phyloP scores from a whole-genome alignment of 2,329 filamentous ascomycete genomes.

The Septoria petroselini region DNA sequence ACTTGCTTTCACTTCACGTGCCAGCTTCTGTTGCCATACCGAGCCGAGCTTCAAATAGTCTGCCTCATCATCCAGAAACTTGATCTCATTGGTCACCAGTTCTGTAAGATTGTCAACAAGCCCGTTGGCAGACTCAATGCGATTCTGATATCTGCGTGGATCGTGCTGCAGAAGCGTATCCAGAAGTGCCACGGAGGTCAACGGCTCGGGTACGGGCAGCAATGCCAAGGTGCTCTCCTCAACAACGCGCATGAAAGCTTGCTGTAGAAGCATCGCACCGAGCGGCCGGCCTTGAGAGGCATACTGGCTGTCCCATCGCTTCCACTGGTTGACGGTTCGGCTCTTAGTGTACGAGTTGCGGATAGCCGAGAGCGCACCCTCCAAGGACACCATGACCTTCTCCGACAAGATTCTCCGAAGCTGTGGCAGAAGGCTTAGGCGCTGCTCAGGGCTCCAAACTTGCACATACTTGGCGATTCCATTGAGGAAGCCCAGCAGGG shows the following conservation, averaged over 20 bases:
- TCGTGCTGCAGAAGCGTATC: conserved; percentile 38
- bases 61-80: conserved; percentile 78
- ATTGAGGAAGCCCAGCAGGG: conserved; percentile 85
- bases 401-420: conserved; percentile 76
- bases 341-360: conserved; percentile 71
- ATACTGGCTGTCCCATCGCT: conserved; percentile 79
- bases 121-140: conserved; percentile 34
- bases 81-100: conserved; percentile 78
- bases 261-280: conserved; percentile 85
- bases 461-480: conserved; percentile 72
- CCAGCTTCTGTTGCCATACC: conserved; percentile 79
- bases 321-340: conserved; percentile 75
- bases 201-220: conserved; percentile 23
- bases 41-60: conserved; percentile 88
- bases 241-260: conserved; percentile 81
- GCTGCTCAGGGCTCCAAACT: conserved; percentile 76
- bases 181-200: conserved; percentile 24
- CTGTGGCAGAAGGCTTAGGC: conserved; percentile 68
- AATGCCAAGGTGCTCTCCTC: conserved; percentile 39
- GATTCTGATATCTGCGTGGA: conserved; percentile 16
- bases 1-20: conserved; percentile 79
- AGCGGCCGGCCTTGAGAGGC: conserved; percentile 73
- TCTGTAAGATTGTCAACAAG: conserved; percentile 61
- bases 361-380: conserved; percentile 86
- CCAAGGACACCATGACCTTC: conserved; percentile 77